phyloP scores from a whole-genome alignment of 495 filamentous ascomycete species.

The Chaetomium cochliodes region DNA sequence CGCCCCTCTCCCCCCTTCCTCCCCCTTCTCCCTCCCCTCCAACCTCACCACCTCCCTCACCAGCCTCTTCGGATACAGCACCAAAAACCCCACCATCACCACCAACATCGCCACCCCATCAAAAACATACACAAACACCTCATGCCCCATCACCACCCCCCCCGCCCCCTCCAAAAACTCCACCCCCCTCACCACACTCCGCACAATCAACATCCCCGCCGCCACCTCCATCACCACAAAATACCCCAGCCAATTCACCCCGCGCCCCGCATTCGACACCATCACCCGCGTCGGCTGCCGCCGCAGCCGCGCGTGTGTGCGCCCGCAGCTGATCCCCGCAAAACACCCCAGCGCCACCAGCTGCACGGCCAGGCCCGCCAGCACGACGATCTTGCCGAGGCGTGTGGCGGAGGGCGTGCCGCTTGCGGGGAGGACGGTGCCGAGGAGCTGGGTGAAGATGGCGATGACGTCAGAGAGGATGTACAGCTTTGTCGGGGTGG shows the following conservation, averaged over 20 bases:
- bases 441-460: conserved; percentile 13
- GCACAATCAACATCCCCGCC: conserved; percentile 1
- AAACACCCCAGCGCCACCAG: conserved; percentile 4
- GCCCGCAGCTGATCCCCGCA: not conserved
- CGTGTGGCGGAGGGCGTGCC: not conserved
- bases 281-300: conserved; percentile 6
- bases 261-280: not conserved
- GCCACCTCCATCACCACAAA: conserved; percentile 9
- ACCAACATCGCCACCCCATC: conserved; percentile 14
- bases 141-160: not conserved
- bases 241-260: conserved; percentile 12
- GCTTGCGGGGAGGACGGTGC: conserved; percentile 9
- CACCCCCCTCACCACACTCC: conserved; percentile 5
- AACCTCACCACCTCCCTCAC: conserved; percentile 9
- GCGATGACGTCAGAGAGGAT: conserved; percentile 3
- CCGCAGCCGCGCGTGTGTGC: not conserved
- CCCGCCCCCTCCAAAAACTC: conserved; percentile 4
- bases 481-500: not conserved
- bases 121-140: conserved; percentile 13
- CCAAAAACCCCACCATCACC: conserved; percentile 8
- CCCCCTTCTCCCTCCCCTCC: not conserved
- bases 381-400: not conserved
- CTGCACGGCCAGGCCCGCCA: conserved; percentile 1
- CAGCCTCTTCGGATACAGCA: conserved; percentile 9
- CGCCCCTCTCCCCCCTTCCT: not conserved